Evolutionary conservation across 495 filamentous ascomycete genomes (phyloP).

Genomic region (Melanomma pulvis-pyrius): DNA sequence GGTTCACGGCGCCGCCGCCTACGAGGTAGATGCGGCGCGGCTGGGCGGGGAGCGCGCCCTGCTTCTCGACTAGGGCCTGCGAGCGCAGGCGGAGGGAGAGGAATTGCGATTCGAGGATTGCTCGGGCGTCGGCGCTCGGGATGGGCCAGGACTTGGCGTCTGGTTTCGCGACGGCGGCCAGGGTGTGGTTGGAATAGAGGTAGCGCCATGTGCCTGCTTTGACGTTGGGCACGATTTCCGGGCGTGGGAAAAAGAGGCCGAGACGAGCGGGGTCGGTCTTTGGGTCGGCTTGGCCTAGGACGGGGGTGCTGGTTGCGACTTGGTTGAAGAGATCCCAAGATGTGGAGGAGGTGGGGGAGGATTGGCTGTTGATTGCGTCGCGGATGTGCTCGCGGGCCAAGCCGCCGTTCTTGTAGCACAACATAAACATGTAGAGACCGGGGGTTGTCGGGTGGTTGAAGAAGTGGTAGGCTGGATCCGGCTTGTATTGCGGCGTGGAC

Average conservation of each 20-base stretch:
- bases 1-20: constrained; percentile 85
- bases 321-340: constrained; percentile 80
- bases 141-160: constrained; percentile 55
- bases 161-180: neutral
- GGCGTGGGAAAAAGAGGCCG: constrained; percentile 89
- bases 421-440: constrained; percentile 82
- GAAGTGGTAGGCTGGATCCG: constrained; percentile 69
- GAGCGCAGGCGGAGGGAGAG: constrained; percentile 86
- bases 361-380: constrained; percentile 64
- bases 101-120: constrained; percentile 92
- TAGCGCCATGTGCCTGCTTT: constrained; percentile 82
- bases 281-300: constrained; percentile 60
- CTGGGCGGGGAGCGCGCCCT: constrained; percentile 71
- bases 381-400: constrained; percentile 88
- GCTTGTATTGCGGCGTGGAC: constrained; percentile 86
- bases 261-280: constrained; percentile 68
- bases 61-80: constrained; percentile 63
- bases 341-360: constrained; percentile 49
- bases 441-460: constrained; percentile 52
- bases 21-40: constrained; percentile 91
- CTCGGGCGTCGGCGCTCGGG: constrained; percentile 71
- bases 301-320: constrained; percentile 62
- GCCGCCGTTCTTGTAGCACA: constrained; percentile 98
- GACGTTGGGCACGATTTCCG: constrained; percentile 94
- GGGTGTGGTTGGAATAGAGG: constrained; percentile 53